Percentiles rank a stretch among this genome's conserved stretches.
These are phyloP conservation scores for Aegilops bicornis DNA, from an alignment of 176 grass and related monocot species.

Conservation along the genomic window DNA sequence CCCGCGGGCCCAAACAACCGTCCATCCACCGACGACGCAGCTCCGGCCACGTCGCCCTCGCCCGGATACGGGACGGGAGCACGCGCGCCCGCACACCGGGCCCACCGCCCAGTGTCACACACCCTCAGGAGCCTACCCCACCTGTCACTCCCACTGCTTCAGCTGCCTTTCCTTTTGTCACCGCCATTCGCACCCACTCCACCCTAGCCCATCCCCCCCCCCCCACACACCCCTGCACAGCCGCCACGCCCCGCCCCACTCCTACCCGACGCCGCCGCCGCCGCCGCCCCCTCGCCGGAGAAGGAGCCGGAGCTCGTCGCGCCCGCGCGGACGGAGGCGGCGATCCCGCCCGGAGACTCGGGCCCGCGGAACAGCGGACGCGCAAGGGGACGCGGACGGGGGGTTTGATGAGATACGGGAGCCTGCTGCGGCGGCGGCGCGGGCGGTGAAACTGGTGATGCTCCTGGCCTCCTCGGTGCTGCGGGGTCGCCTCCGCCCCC, in stretches of 20 bases:
- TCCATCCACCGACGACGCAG: background rate
- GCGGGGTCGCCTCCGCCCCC: conserved; percentile 47
- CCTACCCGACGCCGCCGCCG: background rate
- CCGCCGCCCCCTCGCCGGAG: conserved; percentile 25
- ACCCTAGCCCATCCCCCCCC: background rate
- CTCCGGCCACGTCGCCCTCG: conserved; percentile 31
- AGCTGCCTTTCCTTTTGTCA: conserved; percentile 28
- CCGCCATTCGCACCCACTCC: conserved; percentile 20
- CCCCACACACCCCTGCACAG: background rate
- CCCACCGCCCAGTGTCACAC: background rate
- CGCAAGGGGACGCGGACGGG: background rate
- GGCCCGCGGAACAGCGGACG: background rate
- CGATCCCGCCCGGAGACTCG: background rate
- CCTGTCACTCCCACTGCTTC: conserved; percentile 18
- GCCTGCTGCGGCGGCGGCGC: conserved; percentile 29
- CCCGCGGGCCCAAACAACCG: background rate
- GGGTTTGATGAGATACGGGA: conserved; percentile 45
- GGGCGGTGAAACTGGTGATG: conserved; percentile 40
- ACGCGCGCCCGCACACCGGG: background rate
- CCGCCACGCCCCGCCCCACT: conserved; percentile 26
- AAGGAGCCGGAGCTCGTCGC: background rate
- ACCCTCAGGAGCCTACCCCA: background rate
- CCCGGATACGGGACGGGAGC: background rate
- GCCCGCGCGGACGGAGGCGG: background rate
- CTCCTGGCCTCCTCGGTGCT: conserved; percentile 54